These are phyloP conservation scores for Ceraceosorus guamensis DNA, from an alignment of 1,284 basidiomycete genomes.

Conservation along the genomic window DNA sequence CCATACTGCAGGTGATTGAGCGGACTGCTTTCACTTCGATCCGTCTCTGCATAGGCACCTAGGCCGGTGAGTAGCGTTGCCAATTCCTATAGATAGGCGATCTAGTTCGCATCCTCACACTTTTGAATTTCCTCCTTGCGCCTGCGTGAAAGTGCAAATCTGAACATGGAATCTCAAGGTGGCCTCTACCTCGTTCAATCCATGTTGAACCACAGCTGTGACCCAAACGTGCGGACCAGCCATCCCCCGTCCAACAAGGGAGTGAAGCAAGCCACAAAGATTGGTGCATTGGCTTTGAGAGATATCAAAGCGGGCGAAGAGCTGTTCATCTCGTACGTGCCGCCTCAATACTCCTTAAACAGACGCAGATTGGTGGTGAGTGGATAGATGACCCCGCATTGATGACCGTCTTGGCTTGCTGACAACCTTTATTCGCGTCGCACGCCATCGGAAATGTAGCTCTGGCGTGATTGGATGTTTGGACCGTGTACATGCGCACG, in stretches of 20 bases:
- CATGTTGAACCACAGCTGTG: constrained; percentile 76
- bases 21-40: constrained; percentile 29
- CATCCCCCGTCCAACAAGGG: constrained; percentile 56
- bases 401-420: too few species aligned
- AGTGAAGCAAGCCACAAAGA: constrained; percentile 57
- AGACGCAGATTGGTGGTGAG: constrained; percentile 59
- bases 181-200: constrained; percentile 78
- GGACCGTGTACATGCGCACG: constrained; percentile 64
- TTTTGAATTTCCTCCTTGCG: constrained; percentile 10
- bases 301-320: constrained; percentile 68
- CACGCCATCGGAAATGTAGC: too few species aligned
- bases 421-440: too few species aligned
- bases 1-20: not conserved
- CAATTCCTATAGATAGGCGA: too few species aligned
- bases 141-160: constrained; percentile 68
- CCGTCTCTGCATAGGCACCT: too few species aligned
- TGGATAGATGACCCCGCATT: too few species aligned
- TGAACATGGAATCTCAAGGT: constrained; percentile 79
- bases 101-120: too few species aligned
- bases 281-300: constrained; percentile 62
- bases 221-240: constrained; percentile 60
- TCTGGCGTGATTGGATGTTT: constrained; percentile 48
- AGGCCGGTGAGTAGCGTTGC: too few species aligned
- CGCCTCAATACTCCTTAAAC: constrained; percentile 57
- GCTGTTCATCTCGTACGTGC: constrained; percentile 65